Conservation (phyloP, 2,329 filamentous ascomycete genomes). For the Aspergillus calidoustus region DNA sequence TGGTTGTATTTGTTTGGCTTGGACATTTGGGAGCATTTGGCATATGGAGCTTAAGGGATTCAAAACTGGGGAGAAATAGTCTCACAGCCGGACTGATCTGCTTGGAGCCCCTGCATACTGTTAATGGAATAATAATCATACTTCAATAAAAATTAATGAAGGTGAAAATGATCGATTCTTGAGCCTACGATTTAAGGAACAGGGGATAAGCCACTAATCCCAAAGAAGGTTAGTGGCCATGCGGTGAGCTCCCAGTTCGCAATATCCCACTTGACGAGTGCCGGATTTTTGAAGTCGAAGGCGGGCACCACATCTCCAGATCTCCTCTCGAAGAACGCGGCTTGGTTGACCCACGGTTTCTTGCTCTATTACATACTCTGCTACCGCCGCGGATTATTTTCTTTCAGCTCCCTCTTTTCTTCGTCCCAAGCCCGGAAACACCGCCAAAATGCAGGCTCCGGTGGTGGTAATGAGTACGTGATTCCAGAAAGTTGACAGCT, state of each 20-base stretch:
- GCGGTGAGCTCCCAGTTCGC: conserved; percentile 39
- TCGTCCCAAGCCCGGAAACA: conserved; percentile 22
- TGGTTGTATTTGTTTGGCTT: background rate
- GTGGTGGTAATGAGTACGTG: conserved; percentile 75
- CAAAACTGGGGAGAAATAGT: too few species aligned
- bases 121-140: background rate
- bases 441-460: conserved; percentile 72
- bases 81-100: too few species aligned
- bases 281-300: conserved; percentile 46
- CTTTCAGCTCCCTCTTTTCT: conserved; percentile 1
- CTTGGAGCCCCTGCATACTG: too few species aligned
- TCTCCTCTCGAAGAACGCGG: conserved; percentile 19
- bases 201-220: conserved; percentile 29
- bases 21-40: background rate
- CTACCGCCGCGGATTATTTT: background rate
- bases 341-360: conserved; percentile 12
- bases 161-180: background rate
- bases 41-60: background rate
- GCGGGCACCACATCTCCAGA: conserved; percentile 31
- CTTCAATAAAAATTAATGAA: background rate
- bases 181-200: conserved; percentile 16
- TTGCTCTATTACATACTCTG: conserved; percentile 4
- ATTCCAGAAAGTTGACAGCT: conserved; percentile 26
- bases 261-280: conserved; percentile 41
- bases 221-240: conserved; percentile 37